Evolutionary conservation across 2,329 filamentous ascomycete genomes (phyloP).

Genomic region (Didymella exigua): DNA sequence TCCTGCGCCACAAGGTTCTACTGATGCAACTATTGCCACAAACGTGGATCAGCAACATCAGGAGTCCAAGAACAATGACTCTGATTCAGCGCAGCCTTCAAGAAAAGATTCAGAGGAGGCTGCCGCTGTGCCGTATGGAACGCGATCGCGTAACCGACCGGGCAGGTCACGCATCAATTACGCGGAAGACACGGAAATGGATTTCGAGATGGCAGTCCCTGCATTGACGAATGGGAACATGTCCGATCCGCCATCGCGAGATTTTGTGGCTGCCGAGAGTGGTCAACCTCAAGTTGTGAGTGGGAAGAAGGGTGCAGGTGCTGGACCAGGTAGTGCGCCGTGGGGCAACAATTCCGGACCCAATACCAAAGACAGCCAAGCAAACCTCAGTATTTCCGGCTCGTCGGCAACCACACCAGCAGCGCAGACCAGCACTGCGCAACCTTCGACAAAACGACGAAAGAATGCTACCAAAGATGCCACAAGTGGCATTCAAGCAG

Average conservation of each 20-base stretch:
- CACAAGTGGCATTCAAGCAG: slow-evolving; percentile 44
- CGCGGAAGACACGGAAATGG: slow-evolving; percentile 90
- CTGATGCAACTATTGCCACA: slow-evolving; percentile 34
- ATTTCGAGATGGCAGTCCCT: slow-evolving; percentile 71
- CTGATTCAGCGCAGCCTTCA: slow-evolving; percentile 38
- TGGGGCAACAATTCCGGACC: slow-evolving; percentile 44
- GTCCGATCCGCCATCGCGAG: slow-evolving; percentile 49
- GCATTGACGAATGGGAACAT: slow-evolving; percentile 64
- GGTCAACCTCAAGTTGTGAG: slow-evolving; percentile 39
- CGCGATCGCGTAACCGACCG: slow-evolving; percentile 86
- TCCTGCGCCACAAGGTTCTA: slow-evolving; percentile 30
- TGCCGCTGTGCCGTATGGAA: slow-evolving; percentile 76
- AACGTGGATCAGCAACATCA: slow-evolving; percentile 39
- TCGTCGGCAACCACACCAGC: slow-evolving; percentile 63
- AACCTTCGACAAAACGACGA: slow-evolving; percentile 70
- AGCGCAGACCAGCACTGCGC: slow-evolving; percentile 42
- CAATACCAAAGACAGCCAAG: slow-evolving; percentile 44
- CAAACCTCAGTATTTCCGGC: slow-evolving; percentile 56
- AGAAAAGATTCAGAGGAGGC: slow-evolving; percentile 43
- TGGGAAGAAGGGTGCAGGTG: slow-evolving; percentile 48
- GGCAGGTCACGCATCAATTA: slow-evolving; percentile 87
- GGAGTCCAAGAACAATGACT: slow-evolving; percentile 35
- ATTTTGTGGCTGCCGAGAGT: slow-evolving; percentile 41
- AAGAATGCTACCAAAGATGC: slow-evolving; percentile 66
- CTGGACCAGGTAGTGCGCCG: slow-evolving; percentile 50